Evolutionary conservation across 2,329 filamentous ascomycete genomes (phyloP).

Genomic region (Beauveria sp.): DNA sequence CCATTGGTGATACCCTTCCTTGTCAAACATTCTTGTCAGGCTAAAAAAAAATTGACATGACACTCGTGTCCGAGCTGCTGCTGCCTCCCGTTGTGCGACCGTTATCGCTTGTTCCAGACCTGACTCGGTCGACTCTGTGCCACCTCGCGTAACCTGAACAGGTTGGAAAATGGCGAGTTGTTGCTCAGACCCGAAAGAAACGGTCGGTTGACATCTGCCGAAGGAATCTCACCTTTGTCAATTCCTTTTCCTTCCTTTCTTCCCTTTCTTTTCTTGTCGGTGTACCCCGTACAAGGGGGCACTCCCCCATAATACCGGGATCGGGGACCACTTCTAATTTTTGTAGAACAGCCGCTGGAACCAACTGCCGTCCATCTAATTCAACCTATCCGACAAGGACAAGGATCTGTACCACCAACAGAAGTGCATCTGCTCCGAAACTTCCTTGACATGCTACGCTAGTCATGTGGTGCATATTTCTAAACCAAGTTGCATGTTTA

Average conservation of each 20-base stretch:
- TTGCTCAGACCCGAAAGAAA: neutral
- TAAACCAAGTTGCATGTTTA: neutral
- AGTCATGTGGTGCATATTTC: neutral
- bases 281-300: neutral
- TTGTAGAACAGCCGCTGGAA: neutral
- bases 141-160: neutral
- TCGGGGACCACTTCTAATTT: neutral
- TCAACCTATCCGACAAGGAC: neutral
- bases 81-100: neutral
- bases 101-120: neutral
- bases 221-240: neutral
- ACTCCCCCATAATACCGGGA: neutral
- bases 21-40: no score
- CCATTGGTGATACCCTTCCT: no score
- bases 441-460: neutral
- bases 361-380: neutral
- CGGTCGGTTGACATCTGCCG: neutral
- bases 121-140: neutral
- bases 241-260: neutral
- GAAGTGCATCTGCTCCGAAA: neutral
- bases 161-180: no score
- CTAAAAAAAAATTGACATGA: no score
- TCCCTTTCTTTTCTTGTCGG: neutral
- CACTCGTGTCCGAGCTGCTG: neutral
- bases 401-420: neutral